Evolutionary conservation across 441 rosid species (phyloP).

Genomic region (Sinapis alba): DNA sequence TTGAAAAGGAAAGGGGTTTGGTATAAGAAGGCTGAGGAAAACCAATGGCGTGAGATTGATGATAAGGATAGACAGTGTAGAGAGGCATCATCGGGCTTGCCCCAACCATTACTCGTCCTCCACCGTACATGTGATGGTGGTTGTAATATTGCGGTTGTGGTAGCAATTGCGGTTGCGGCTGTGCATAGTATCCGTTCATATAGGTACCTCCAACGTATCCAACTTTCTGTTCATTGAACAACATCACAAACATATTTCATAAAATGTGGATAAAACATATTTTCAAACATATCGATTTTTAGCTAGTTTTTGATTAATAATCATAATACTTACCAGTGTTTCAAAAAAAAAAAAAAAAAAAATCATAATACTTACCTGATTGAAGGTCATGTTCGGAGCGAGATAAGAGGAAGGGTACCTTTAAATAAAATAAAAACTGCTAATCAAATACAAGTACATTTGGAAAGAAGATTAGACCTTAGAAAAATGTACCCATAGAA

Average conservation of each 20-base stretch:
- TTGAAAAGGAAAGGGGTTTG: constrained; percentile 18
- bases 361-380: constrained; percentile 77
- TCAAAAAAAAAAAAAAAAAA: too few relatives aligned
- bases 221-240: constrained; percentile 53
- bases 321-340: too few relatives aligned
- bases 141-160: constrained; percentile 51
- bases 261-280: not conserved
- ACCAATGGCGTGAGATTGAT: constrained; percentile 73
- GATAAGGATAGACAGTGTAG: constrained; percentile 76
- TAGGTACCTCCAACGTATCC: constrained; percentile 72
- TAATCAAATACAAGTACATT: constrained; percentile 2
- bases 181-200: constrained; percentile 69
- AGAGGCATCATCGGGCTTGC: constrained; percentile 74
- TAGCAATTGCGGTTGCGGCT: constrained; percentile 55
- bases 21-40: constrained; percentile 61
- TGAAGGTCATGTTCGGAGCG: constrained; percentile 60
- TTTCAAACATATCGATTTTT: not conserved
- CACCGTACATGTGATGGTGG: constrained; percentile 31
- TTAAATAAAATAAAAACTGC: constrained; percentile 7
- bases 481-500: constrained; percentile 59
- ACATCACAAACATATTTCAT: not conserved
- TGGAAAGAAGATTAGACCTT: not conserved
- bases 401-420: constrained; percentile 78
- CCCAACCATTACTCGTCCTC: constrained; percentile 49
- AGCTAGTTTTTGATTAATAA: not conserved